These are phyloP conservation scores for Extremus antarcticus DNA, from an alignment of 495 filamentous ascomycete species.

Conservation along the genomic window DNA sequence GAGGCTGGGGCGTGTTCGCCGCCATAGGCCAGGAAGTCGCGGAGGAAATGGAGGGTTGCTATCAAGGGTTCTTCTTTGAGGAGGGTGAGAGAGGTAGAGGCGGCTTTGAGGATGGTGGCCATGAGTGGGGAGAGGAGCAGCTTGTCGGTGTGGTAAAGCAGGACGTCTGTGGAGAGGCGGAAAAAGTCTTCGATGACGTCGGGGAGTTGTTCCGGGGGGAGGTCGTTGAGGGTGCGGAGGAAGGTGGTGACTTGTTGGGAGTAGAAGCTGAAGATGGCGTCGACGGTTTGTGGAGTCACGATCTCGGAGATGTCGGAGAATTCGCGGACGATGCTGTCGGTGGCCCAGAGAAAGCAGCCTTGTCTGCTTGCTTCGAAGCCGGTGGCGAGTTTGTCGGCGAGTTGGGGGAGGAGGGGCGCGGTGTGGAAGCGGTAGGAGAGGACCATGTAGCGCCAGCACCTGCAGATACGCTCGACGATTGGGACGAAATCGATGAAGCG, in stretches of 20 bases:
- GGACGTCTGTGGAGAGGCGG: conserved; percentile 76
- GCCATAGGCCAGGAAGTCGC: conserved; percentile 85
- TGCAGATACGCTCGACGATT: conserved; percentile 84
- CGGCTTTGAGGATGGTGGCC: conserved; percentile 73
- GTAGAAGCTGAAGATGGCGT: conserved; percentile 85
- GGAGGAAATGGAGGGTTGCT: conserved; percentile 84
- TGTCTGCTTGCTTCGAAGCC: conserved; percentile 80
- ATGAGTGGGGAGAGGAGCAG: conserved; percentile 68
- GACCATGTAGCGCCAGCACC: conserved; percentile 92
- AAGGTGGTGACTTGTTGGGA: conserved; percentile 83
- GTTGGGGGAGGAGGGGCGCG: conserved; percentile 66
- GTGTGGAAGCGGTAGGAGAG: conserved; percentile 88
- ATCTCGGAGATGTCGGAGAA: conserved; percentile 81
- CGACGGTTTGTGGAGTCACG: conserved; percentile 72
- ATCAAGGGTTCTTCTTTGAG: conserved; percentile 85
- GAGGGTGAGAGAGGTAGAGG: conserved; percentile 69
- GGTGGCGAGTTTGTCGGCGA: conserved; percentile 75
- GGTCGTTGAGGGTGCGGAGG: conserved; percentile 75
- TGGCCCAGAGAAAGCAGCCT: conserved; percentile 96
- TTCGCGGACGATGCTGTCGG: conserved; percentile 85
- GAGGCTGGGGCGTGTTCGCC: conserved; percentile 65
- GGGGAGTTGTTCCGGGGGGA: conserved; percentile 76
- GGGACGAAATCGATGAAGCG: conserved; percentile 75
- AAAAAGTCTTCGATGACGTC: conserved; percentile 99
- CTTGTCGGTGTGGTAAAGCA: conserved; percentile 81